These are phyloP conservation scores for Lipomyces kockii DNA, from an alignment of 805 yeast species.

Conservation along the genomic window DNA sequence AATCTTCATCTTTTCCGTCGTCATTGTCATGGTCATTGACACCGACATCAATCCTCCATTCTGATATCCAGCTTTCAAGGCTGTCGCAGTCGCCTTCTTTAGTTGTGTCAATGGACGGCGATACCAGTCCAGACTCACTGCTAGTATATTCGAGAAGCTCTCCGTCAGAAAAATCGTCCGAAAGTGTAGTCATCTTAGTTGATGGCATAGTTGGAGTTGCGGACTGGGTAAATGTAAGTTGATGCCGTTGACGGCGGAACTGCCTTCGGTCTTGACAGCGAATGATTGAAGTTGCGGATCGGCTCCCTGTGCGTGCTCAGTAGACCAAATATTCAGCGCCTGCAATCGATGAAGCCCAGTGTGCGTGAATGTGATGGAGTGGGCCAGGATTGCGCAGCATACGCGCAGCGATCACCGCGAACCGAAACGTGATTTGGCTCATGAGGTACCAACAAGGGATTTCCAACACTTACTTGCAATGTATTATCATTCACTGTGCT, in stretches of 20 bases:
- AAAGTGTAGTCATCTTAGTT: not conserved
- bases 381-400: not conserved
- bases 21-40: not conserved
- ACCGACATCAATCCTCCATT: not conserved
- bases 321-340: not conserved
- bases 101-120: not conserved
- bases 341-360: not conserved
- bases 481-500: no score
- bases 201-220: not conserved
- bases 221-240: not conserved
- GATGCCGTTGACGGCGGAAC: not conserved
- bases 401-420: not conserved
- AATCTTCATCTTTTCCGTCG: conserved; percentile 2
- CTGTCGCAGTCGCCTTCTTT: not conserved
- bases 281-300: not conserved
- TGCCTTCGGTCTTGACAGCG: not conserved
- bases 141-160: conserved; percentile 1
- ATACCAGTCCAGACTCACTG: not conserved
- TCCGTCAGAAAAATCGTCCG: conserved; percentile 1
- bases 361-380: not conserved
- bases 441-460: no score
- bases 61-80: conserved; percentile 11
- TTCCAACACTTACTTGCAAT: no score
- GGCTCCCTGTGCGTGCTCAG: not conserved
- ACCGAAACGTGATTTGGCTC: no score